Percentiles rank a stretch among this genome's conserved stretches.
Conservation (phyloP, 2,329 filamentous ascomycete species). For the Macrophomina pseudophaseolina region DNA sequence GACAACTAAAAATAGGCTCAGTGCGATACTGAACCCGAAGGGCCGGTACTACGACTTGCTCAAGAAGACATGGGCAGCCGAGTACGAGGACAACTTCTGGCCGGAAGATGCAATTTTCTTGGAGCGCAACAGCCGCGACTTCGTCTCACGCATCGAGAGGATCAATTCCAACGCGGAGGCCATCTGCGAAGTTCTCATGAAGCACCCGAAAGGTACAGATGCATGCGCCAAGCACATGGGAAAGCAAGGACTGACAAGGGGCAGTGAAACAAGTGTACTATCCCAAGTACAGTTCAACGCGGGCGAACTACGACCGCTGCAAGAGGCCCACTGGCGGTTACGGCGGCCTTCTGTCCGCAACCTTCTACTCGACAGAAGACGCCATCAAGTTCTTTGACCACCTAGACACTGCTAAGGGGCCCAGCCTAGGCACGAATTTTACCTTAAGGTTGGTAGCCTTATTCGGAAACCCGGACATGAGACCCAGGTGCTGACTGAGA, state of each 20-base stretch:
- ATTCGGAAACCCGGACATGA: not conserved
- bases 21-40: conserved; percentile 67
- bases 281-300: conserved; percentile 76
- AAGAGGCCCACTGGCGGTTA: conserved; percentile 79
- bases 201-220: conserved; percentile 57
- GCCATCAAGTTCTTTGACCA: conserved; percentile 84
- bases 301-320: conserved; percentile 77
- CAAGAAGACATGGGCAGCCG: conserved; percentile 66
- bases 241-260: conserved; percentile 28
- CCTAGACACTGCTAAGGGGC: conserved; percentile 88
- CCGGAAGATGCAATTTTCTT: conserved; percentile 92
- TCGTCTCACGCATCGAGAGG: conserved; percentile 77
- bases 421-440: conserved; percentile 95
- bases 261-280: conserved; percentile 81
- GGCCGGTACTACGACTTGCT: conserved; percentile 72
- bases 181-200: conserved; percentile 73
- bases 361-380: conserved; percentile 72
- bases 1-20: conserved; percentile 32
- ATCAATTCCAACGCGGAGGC: conserved; percentile 86
- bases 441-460: conserved; percentile 66
- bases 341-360: conserved; percentile 85
- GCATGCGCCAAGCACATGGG: not conserved
- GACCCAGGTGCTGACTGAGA: conserved; percentile 8
- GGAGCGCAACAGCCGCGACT: conserved; percentile 95
- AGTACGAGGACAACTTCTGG: conserved; percentile 92